Evolutionary conservation across 2,329 filamentous ascomycete species (phyloP).

Genomic region (Fusarium mangiferae): DNA sequence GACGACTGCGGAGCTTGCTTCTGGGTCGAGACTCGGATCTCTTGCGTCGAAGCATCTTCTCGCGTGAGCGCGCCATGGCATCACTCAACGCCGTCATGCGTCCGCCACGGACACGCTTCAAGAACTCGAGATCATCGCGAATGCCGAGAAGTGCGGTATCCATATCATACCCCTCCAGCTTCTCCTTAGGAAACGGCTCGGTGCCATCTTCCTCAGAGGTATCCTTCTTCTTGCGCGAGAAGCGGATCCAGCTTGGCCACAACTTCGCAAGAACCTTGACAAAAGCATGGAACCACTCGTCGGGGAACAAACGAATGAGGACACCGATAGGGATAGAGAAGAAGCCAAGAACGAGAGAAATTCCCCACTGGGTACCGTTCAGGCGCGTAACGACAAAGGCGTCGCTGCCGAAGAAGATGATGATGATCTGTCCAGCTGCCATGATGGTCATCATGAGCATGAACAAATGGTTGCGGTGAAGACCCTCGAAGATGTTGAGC

Average conservation of each 20-base stretch:
- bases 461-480: slow-evolving; percentile 28
- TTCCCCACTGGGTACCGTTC: slow-evolving; percentile 79
- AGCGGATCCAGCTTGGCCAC: slow-evolving; percentile 31
- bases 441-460: slow-evolving; percentile 48
- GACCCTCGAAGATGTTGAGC: slow-evolving; percentile 88
- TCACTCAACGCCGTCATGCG: slow-evolving; percentile 34
- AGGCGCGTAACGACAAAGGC: slow-evolving; percentile 76
- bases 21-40: slow-evolving; percentile 32
- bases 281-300: slow-evolving; percentile 56
- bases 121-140: slow-evolving; percentile 34
- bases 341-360: slow-evolving; percentile 80
- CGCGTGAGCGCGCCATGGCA: slow-evolving; percentile 27
- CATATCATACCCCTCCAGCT: slow-evolving; percentile 32
- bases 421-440: slow-evolving; percentile 35
- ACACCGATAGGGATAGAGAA: slow-evolving; percentile 79
- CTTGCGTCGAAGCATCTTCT: slow-evolving; percentile 33
- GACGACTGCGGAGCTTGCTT: slow-evolving; percentile 30
- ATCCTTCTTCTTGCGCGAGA: slow-evolving; percentile 31
- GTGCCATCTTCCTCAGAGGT: slow-evolving; percentile 17
- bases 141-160: slow-evolving; percentile 32
- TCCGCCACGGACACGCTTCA: slow-evolving; percentile 29
- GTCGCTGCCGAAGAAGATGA: slow-evolving; percentile 55
- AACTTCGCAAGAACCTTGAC: slow-evolving; percentile 19
- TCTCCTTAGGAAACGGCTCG: slow-evolving; percentile 2
- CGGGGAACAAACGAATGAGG: slow-evolving; percentile 80